phyloP scores from a whole-genome alignment of 805 yeast species.

The Hanseniaspora pseudoguilliermondii region DNA sequence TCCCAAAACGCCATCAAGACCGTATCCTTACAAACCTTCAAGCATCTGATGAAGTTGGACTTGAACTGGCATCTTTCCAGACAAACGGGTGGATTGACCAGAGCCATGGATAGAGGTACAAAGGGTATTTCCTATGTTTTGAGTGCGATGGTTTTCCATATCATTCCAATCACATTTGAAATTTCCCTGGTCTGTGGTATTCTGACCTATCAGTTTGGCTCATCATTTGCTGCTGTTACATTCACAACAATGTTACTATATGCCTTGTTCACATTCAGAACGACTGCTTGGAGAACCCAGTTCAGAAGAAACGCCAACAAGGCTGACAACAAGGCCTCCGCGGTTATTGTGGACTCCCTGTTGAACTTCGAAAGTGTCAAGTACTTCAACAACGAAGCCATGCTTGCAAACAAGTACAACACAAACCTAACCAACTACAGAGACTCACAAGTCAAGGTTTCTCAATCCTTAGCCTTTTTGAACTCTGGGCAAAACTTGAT shows the following conservation, averaged over 20 bases:
- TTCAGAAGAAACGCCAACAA: constrained; percentile 80
- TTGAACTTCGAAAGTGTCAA: constrained; percentile 91
- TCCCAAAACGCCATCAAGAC: constrained; percentile 87
- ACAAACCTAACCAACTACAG: constrained; percentile 61
- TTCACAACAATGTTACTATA: constrained; percentile 79
- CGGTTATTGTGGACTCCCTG: constrained; percentile 84
- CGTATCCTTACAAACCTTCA: constrained; percentile 79
- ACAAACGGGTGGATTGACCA: constrained; percentile 90
- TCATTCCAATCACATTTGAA: constrained; percentile 83
- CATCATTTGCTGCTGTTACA: constrained; percentile 79
- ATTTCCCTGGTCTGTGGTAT: constrained; percentile 88
- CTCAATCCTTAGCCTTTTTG: constrained; percentile 66
- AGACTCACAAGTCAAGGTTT: constrained; percentile 56
- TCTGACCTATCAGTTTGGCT: constrained; percentile 82
- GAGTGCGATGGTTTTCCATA: constrained; percentile 95
- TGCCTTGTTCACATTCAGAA: constrained; percentile 71
- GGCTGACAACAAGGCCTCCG: constrained; percentile 93
- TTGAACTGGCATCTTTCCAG: constrained; percentile 77
- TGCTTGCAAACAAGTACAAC: constrained; percentile 71
- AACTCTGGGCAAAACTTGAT: constrained; percentile 71
- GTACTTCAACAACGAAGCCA: constrained; percentile 80
- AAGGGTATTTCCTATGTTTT: constrained; percentile 90
- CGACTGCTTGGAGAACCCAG: constrained; percentile 92
- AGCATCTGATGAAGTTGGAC: constrained; percentile 71
- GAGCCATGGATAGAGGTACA: constrained; percentile 96